Conservation (phyloP, 2,329 filamentous ascomycete species). For the Emmonsiellopsis sp. region DNA sequence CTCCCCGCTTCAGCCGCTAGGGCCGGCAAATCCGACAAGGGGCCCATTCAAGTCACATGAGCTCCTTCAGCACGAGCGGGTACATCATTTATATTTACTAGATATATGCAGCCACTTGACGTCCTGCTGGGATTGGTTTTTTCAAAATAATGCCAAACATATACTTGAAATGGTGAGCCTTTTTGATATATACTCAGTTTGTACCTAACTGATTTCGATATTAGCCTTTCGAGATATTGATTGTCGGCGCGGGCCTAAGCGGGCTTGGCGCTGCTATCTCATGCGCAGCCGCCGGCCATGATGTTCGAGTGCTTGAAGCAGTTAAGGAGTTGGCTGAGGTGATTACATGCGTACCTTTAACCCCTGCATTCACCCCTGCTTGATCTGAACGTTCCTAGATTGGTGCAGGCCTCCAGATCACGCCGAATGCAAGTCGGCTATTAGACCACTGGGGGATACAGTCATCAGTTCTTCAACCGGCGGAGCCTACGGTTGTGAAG, state of each 20-base stretch:
- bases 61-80: too few relatives aligned
- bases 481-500: slow-evolving; percentile 19
- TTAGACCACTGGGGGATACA: slow-evolving; percentile 20
- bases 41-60: too few relatives aligned
- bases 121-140: too few relatives aligned
- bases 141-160: too few relatives aligned
- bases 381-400: background rate
- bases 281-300: slow-evolving; percentile 11
- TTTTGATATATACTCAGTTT: too few relatives aligned
- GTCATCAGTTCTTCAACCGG: slow-evolving; percentile 15
- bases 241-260: slow-evolving; percentile 14
- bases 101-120: too few relatives aligned
- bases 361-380: background rate
- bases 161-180: too few relatives aligned
- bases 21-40: too few relatives aligned
- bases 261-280: slow-evolving; percentile 13
- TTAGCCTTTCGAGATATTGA: background rate
- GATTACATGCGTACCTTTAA: background rate
- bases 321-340: slow-evolving; percentile 31
- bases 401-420: slow-evolving; percentile 25
- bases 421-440: slow-evolving; percentile 21
- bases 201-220: too few relatives aligned
- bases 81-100: too few relatives aligned
- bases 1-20: too few relatives aligned
- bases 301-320: slow-evolving; percentile 25